Evolutionary conservation across 75 land plant species (phyloP), one percentile per base, ranked within the genome.

Genomic region (Azolla pinnata): DNA sequence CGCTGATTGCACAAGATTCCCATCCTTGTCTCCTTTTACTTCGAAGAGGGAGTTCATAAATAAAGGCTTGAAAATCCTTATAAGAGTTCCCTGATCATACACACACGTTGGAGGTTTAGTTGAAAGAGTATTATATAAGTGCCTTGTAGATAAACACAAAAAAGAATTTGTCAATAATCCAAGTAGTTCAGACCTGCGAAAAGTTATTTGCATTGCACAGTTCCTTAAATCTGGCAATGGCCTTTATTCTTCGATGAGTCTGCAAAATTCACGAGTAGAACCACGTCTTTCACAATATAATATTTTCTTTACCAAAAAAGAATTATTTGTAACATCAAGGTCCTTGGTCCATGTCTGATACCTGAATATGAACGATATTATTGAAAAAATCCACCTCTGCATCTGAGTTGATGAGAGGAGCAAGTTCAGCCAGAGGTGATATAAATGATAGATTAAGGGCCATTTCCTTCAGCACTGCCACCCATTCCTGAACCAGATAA

Each of bases 331-430:
- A 46, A 46, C 17, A 3, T n/a, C n/a, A n/a, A n/a, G n/a, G n/a
- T n/a, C n/a, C n/a, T n/a, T n/a, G n/a, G n/a, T n/a, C n/a, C n/a
- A n/a, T n/a, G n/a, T n/a, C n/a, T n/a, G n/a, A n/a, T 26, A 85
- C 98, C 90, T 93, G 96, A 27, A 88, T 57, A 54, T 93, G 96
- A 44, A 79, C 57, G 30, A 93, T 79, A 56, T 93, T 93, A 44
- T 71, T 77, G 64, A 93, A 93, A 70, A 93, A 93, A 73, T 93
- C 98, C 33, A 61, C 71, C 67, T 93, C 96, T 32, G 77, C 67
- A 71, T 93, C 96, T 31, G 67, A 58, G 65, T 68, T 78, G 67
- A 72, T 63, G 10, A 93, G 71, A 60, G 66, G 62, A 53, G 45
- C 61, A 30, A 71, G 63, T 12, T 79, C 77, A 44, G 34, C 48